These are phyloP conservation scores for Neobulgaria alba DNA, from an alignment of 2,329 filamentous ascomycete genomes.

Conservation along the genomic window DNA sequence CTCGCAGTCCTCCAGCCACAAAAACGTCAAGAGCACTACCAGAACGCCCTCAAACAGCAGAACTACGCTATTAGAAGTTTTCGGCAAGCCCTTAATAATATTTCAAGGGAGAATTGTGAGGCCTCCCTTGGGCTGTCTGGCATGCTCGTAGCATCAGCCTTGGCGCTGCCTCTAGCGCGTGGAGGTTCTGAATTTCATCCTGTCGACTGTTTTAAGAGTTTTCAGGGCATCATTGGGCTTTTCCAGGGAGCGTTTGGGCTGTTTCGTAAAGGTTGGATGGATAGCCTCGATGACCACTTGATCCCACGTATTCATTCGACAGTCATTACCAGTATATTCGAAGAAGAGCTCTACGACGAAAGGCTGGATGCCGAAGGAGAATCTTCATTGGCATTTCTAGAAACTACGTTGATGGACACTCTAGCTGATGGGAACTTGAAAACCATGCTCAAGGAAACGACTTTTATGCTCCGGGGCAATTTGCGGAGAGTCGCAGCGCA, in stretches of 20 bases:
- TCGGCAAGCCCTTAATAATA: not conserved
- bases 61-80: not conserved
- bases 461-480: not conserved
- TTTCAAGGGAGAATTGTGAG: not conserved
- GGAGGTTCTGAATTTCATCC: not conserved
- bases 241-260: not conserved
- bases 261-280: not conserved
- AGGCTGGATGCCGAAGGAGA: not conserved
- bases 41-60: not conserved
- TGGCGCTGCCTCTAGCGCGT: not conserved
- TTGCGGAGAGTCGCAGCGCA: not conserved
- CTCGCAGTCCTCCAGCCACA: not conserved
- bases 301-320: not conserved
- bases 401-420: not conserved
- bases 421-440: not conserved
- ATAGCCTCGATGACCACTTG: not conserved
- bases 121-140: not conserved
- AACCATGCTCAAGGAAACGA: not conserved
- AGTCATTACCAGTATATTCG: too few relatives aligned
- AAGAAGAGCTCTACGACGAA: not conserved
- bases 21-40: not conserved
- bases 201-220: not conserved
- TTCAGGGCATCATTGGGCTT: not conserved
- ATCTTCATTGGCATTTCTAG: not conserved
- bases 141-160: not conserved